These are phyloP conservation scores for Fusarium chuoi DNA, from an alignment of 2,329 filamentous ascomycete genomes.

Conservation along the genomic window DNA sequence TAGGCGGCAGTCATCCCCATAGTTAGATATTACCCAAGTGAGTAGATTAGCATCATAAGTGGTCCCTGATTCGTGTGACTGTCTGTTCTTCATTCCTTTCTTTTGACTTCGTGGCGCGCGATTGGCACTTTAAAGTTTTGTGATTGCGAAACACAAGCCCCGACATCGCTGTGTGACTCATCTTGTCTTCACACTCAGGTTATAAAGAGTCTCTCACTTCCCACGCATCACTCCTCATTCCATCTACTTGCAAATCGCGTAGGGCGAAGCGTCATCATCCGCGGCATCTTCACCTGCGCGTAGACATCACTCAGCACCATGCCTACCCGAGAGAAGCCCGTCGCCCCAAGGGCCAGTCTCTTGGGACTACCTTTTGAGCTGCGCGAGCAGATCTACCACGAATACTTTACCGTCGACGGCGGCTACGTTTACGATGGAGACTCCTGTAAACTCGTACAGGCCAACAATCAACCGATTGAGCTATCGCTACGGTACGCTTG, in stretches of 20 bases:
- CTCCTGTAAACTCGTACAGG: background rate
- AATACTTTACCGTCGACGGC: background rate
- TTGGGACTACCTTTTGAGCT: background rate
- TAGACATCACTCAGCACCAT: rapidly evolving
- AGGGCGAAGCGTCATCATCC: background rate
- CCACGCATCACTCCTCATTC: background rate
- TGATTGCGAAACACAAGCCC: background rate
- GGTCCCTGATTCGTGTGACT: background rate
- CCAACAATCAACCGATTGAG: rapidly evolving
- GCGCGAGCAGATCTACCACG: rapidly evolving
- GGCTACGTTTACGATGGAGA: background rate
- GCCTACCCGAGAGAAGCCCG: rapidly evolving
- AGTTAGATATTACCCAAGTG: background rate
- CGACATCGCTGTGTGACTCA: background rate
- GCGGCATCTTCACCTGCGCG: background rate
- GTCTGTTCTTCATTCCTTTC: background rate
- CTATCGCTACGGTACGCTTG: background rate
- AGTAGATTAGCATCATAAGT: background rate
- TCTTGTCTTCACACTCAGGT: background rate
- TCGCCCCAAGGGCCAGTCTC: background rate
- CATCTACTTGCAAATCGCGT: background rate
- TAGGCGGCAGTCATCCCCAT: background rate
- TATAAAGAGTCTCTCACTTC: background rate
- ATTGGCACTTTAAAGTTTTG: background rate
- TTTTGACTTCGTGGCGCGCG: background rate